phyloP scores from a whole-genome alignment of 176 grass and related monocot genomes.

The Puya raimondii region DNA sequence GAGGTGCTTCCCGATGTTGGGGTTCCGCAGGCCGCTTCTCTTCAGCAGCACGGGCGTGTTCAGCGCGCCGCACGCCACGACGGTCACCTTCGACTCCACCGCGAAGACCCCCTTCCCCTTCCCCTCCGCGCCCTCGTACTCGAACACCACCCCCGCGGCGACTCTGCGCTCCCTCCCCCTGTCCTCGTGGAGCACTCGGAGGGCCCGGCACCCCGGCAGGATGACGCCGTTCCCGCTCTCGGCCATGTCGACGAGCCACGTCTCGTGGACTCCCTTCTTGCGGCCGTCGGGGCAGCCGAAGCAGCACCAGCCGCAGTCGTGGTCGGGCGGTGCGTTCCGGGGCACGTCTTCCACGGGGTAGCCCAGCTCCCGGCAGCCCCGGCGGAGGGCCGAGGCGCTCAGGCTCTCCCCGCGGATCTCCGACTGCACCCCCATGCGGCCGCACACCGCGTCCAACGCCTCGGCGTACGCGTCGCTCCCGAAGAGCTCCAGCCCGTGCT shows the following conservation, averaged over 20 bases:
- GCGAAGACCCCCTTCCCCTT: not conserved
- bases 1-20: slow-evolving; percentile 25
- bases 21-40: slow-evolving; percentile 15
- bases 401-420: slow-evolving; percentile 4
- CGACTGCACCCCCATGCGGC: slow-evolving; percentile 18
- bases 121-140: not conserved
- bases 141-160: slow-evolving; percentile 4
- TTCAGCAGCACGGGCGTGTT: slow-evolving; percentile 19
- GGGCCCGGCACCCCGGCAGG: slow-evolving; percentile 7
- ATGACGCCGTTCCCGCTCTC: slow-evolving; percentile 15
- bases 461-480: slow-evolving; percentile 14
- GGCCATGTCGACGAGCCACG: slow-evolving; percentile 20
- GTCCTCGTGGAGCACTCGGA: not conserved
- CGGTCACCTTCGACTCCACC: slow-evolving; percentile 13
- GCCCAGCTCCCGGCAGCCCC: slow-evolving; percentile 4
- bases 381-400: slow-evolving; percentile 4
- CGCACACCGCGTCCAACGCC: slow-evolving; percentile 19
- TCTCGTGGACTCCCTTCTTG: slow-evolving; percentile 13
- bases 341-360: slow-evolving; percentile 6
- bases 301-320: slow-evolving; percentile 27
- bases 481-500: slow-evolving; percentile 13
- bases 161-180: not conserved
- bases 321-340: slow-evolving; percentile 15
- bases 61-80: slow-evolving; percentile 24
- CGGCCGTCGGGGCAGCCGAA: slow-evolving; percentile 17